Evolutionary conservation across 345 rosid genomes (phyloP), one percentile per base, ranked within the genome.

Genomic region (Clarkia xantiana): DNA sequence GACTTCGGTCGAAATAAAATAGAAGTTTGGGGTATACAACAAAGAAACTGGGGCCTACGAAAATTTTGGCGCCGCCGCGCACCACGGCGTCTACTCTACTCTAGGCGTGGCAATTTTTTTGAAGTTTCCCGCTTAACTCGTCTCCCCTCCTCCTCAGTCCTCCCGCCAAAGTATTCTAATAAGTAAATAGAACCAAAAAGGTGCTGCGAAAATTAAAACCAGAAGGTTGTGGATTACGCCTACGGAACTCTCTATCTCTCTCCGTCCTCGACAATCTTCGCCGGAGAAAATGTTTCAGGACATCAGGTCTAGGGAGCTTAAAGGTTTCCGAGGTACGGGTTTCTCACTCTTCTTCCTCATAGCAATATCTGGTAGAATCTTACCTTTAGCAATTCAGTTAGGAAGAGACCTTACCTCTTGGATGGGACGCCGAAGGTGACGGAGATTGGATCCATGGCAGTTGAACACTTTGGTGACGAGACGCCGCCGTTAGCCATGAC

Each of bases 401-500:
- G 64, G 54, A 86, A 90, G 39, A 71, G 88, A 41, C 79, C 82
- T 53, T 68, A 56, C 49, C 25, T 70, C 13, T 54, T 58, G 9
- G 73, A 70, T 19, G 62, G 52, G 18, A 60, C 53, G 41, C 62
- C 71, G 43, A 60, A 52, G 47, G 66, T 70, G 51, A 48, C 51
- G 17, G 94, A 80, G 67, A 56, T 59, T 8, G 84, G 86, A 23
- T 72, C 75, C 19, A 51, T 79, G 2, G 64, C 88, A 9, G 69
- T 86, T 3, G 78, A 77, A 40, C 95, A 81, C 69, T 54, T 55
- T 48, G 82, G 76, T 5, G 62, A 64, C 18, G 74, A 67, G 29
- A 71, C 94, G n/a, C 94, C 95, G 15, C 95, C 97, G 0, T 40
- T 90, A 64, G 84, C 95, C 12, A 58, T 82, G 51, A 82, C 95